A percentile compares a stretch with the other conserved stretches of the same genome.
phyloP scores from a whole-genome alignment of 805 yeast genomes.

The Suhomyces sp. region DNA sequence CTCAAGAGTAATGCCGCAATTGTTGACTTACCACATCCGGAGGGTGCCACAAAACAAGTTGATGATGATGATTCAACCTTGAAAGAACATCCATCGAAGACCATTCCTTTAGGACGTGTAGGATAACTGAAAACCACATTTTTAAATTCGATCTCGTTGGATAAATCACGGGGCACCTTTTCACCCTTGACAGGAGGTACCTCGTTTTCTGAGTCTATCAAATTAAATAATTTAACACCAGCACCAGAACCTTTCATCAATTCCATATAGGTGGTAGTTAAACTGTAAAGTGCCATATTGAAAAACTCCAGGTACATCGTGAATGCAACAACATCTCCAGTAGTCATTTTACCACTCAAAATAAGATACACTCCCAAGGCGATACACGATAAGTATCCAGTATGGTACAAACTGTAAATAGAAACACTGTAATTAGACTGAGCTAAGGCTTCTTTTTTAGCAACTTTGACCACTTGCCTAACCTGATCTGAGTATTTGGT shows the following conservation, averaged over 20 bases:
- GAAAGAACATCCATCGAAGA: conserved; percentile 40
- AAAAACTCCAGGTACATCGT: conserved; percentile 46
- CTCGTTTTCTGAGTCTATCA: conserved; percentile 37
- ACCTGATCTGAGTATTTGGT: conserved; percentile 38
- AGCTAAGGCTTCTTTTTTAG: conserved; percentile 44
- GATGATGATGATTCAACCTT: conserved; percentile 35
- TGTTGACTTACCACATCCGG: conserved; percentile 64
- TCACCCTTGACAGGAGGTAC: conserved; percentile 39
- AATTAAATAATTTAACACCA: conserved; percentile 42
- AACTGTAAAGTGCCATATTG: conserved; percentile 44
- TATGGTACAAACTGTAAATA: conserved; percentile 41
- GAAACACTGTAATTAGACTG: conserved; percentile 45
- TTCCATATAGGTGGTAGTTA: conserved; percentile 47
- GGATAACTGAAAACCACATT: conserved; percentile 45
- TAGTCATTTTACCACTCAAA: conserved; percentile 43
- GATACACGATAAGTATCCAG: conserved; percentile 43
- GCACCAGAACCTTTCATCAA: conserved; percentile 50
- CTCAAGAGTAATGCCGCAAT: conserved; percentile 54
- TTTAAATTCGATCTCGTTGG: conserved; percentile 38
- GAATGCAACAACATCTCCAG: conserved; percentile 48
- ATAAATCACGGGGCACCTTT: conserved; percentile 17
- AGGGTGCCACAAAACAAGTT: conserved; percentile 52
- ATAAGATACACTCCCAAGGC: conserved; percentile 45
- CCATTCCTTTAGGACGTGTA: conserved; percentile 33
- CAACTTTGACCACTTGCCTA: conserved; percentile 41